Conservation (phyloP, 73 alveolate species). For the Paramecium octaurelia region DNA sequence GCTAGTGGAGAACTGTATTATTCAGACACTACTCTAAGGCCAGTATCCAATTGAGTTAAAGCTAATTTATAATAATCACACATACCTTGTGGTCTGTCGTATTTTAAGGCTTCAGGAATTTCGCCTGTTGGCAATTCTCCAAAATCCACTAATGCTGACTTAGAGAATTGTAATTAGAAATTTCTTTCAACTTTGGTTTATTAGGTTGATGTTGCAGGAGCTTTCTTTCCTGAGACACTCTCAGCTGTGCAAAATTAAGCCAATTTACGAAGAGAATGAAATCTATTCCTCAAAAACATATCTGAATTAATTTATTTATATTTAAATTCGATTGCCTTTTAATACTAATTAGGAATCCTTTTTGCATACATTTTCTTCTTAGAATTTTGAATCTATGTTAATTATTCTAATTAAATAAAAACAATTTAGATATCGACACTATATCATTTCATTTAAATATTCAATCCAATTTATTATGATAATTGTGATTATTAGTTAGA, state of each 20-base stretch:
- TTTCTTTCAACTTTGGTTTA: neutral
- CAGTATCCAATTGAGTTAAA: slow-evolving; percentile 31
- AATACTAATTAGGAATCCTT: neutral
- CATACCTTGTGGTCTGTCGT: slow-evolving; percentile 80
- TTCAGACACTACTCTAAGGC: slow-evolving; percentile 48
- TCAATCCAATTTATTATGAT: neutral
- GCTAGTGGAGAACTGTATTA: slow-evolving; percentile 23
- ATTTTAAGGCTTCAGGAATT: slow-evolving; percentile 86
- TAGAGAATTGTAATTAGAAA: slow-evolving; percentile 70
- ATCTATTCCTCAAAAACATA: slow-evolving; percentile 43
- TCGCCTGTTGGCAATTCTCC: slow-evolving; percentile 84
- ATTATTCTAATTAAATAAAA: neutral
- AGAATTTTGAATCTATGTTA: neutral
- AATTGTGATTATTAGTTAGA: neutral
- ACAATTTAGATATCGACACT: neutral
- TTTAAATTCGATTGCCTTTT: neutral
- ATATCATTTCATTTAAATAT: neutral
- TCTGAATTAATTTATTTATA: slow-evolving; percentile 44
- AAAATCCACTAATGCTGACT: slow-evolving; percentile 74
- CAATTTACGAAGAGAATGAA: slow-evolving; percentile 41
- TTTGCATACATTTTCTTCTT: neutral
- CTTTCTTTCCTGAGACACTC: slow-evolving; percentile 27
- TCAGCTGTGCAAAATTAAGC: slow-evolving; percentile 40
- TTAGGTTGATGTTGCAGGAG: neutral
- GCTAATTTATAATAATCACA: slow-evolving; percentile 24